Conservation (phyloP, 805 yeast genomes). For the Blastobotrys mokoenaii region DNA sequence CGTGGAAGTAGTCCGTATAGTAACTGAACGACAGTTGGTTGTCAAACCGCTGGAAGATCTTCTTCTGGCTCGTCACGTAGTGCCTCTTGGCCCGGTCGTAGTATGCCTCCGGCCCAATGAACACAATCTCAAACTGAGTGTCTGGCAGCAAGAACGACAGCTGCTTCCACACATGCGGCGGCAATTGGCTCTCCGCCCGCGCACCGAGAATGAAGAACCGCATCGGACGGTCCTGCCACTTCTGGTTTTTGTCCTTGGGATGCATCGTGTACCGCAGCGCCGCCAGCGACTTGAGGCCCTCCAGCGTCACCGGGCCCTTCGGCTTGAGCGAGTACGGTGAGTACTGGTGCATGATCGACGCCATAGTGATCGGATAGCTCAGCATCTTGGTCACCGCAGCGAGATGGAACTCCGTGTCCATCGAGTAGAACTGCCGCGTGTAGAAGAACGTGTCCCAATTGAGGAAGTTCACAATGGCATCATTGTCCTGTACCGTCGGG, state of each 20-base stretch:
- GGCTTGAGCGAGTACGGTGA: slow-evolving; percentile 80
- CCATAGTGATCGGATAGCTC: slow-evolving; percentile 87
- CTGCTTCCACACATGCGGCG: slow-evolving; percentile 94
- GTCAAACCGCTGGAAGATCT: slow-evolving; percentile 60
- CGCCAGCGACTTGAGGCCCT: slow-evolving; percentile 88
- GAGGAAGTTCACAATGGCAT: slow-evolving; percentile 61
- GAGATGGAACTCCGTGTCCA: slow-evolving; percentile 94
- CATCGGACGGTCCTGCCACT: slow-evolving; percentile 77
- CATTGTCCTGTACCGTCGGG: slow-evolving; percentile 71
- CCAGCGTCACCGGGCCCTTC: slow-evolving; percentile 80
- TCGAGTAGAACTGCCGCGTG: slow-evolving; percentile 85
- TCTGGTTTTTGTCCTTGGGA: slow-evolving; percentile 52
- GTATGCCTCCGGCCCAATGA: slow-evolving; percentile 88
- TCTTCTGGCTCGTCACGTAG: slow-evolving; percentile 43
- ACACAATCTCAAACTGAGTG: slow-evolving; percentile 74
- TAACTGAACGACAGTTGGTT: slow-evolving; percentile 63
- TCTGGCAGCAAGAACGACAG: slow-evolving; percentile 78
- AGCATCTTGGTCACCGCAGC: slow-evolving; percentile 94
- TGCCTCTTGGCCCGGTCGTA: slow-evolving; percentile 64
- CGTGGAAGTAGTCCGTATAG: slow-evolving; percentile 89
- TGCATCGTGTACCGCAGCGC: slow-evolving; percentile 86
- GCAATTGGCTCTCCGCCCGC: slow-evolving; percentile 86
- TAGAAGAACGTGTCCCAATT: slow-evolving; percentile 92
- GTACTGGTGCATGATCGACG: slow-evolving; percentile 69
- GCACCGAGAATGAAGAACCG: slow-evolving; percentile 87